A percentile compares a stretch with the other conserved stretches of the same genome.
Evolutionary conservation across 78 protist genomes (phyloP).

Genomic region (Planoprotostelium fungivorum): DNA sequence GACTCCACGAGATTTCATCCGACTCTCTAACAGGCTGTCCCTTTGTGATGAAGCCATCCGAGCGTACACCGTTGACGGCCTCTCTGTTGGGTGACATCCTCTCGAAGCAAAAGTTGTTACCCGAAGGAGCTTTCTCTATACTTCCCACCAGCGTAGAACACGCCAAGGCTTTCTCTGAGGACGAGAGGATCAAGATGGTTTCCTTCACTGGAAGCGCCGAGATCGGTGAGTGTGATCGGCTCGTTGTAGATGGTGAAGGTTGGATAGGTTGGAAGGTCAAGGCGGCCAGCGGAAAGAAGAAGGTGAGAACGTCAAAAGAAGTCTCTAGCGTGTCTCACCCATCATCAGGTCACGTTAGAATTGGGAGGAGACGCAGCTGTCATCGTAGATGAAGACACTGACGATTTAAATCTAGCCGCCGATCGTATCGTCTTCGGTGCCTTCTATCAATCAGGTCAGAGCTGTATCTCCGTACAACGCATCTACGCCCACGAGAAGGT

Average conservation of each 20-base stretch:
- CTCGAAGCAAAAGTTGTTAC: constrained; percentile 16
- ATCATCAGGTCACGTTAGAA: constrained; percentile 35
- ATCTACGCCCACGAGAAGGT: constrained; percentile 58
- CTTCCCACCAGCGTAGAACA: constrained; percentile 47
- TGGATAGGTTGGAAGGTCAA: constrained; percentile 62
- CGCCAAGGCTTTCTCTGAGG: constrained; percentile 27
- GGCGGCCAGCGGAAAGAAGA: constrained; percentile 49
- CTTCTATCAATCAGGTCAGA: constrained; percentile 73
- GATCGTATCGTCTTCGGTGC: constrained; percentile 62
- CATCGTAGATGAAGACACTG: constrained; percentile 53
- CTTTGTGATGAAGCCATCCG: constrained; percentile 63
- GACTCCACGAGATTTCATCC: constrained; percentile 61
- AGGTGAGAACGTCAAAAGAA: constrained; percentile 10
- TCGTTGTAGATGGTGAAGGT: background rate
- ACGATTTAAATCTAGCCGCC: constrained; percentile 26
- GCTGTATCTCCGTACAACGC: constrained; percentile 74
- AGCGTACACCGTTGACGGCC: constrained; percentile 65
- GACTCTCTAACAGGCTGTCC: constrained; percentile 56
- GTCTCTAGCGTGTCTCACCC: background rate
- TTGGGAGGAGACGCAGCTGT: constrained; percentile 81
- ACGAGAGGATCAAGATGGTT: constrained; percentile 54
- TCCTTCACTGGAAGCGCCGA: constrained; percentile 68
- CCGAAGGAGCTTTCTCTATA: constrained; percentile 63
- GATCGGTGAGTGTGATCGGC: background rate
- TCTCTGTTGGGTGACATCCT: constrained; percentile 61